Evolutionary conservation across 495 filamentous ascomycete genomes (phyloP), one percentile per base, ranked within the genome.

Genomic region (Amorphotheca resinae): DNA sequence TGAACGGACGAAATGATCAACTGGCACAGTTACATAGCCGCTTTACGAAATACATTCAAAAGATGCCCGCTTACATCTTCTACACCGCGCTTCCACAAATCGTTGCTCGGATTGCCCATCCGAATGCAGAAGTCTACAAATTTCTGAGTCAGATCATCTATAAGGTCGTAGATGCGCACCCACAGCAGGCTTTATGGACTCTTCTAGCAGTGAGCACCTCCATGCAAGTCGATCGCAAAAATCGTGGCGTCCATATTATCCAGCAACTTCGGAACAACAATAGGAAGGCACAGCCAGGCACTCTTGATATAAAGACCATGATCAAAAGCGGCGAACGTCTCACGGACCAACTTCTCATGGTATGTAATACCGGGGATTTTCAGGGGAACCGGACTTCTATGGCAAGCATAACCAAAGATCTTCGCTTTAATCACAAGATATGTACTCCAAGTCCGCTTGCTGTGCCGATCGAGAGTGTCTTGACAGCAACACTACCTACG

Each of bases 61-160:
- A 77, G 23, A 64, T 96, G 45, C 87, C 87, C n/a, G 74, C 87
- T 22, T 93, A 82, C 59, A 69, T 87, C 49, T 86, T 93, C 53
- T 95, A 94, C 59, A 94, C 89, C 0, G 84, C 87, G 9, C 67
- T 99, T 12, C 79, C 89, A 22, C 91, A 99, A 62, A 79, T 96
- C 31, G 77, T 96, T 41, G 86, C 88, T 32, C 74, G 91, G 21
- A 95, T 99, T 38, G 82, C 80, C 33, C 89, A 96, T 63, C 75
- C 83, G 0, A 83, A 93, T 59, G 52, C 49, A 16, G 73, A 77
- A 8, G 84, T 95, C 14, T 88, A 80, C 59, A 70, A 75, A 35
- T 58, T 84, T 9, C 68, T 99, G 25, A 69, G 80, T 38, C 68
- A 67, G 17, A 85, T 94, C 48, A 87, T 96, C 35, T 63, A 79